A percentile compares a stretch with the other conserved stretches of the same genome.
phyloP scores from a whole-genome alignment of 2,329 filamentous ascomycete genomes.

The Alternaria metachromatica region DNA sequence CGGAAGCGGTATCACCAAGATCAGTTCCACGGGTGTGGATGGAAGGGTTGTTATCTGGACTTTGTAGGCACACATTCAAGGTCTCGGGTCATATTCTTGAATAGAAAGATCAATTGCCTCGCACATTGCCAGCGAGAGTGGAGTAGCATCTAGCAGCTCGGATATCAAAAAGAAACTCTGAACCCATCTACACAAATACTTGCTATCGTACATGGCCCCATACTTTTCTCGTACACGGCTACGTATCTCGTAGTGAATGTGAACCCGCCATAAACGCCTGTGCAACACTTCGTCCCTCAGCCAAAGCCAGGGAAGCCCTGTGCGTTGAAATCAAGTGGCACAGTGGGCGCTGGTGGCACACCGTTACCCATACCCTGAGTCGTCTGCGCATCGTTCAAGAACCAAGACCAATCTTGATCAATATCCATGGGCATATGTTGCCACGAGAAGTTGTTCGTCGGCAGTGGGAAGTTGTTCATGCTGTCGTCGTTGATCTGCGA shows the following conservation, averaged over 20 bases:
- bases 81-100: not conserved
- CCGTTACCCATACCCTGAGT: slow-evolving; percentile 9
- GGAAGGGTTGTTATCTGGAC: slow-evolving; percentile 57
- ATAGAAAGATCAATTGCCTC: slow-evolving; percentile 5
- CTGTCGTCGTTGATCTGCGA: slow-evolving; percentile 40
- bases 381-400: slow-evolving; percentile 41
- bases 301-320: slow-evolving; percentile 39
- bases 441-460: slow-evolving; percentile 48
- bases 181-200: not conserved
- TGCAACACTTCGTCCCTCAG: not conserved
- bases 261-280: not conserved
- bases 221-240: not conserved
- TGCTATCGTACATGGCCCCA: slow-evolving; percentile 2
- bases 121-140: slow-evolving; percentile 20
- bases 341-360: not conserved
- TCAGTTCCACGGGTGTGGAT: slow-evolving; percentile 69
- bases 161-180: slow-evolving; percentile 8
- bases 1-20: slow-evolving; percentile 72
- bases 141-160: slow-evolving; percentile 12
- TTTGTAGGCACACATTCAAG: slow-evolving; percentile 38
- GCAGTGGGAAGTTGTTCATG: slow-evolving; percentile 40
- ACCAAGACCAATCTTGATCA: slow-evolving; percentile 53
- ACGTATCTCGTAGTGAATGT: not conserved
- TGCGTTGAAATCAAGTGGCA: slow-evolving; percentile 26
- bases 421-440: slow-evolving; percentile 51